Conservation (phyloP, 352 stramenopile genomes). For the Stramenopiles sp. region DNA sequence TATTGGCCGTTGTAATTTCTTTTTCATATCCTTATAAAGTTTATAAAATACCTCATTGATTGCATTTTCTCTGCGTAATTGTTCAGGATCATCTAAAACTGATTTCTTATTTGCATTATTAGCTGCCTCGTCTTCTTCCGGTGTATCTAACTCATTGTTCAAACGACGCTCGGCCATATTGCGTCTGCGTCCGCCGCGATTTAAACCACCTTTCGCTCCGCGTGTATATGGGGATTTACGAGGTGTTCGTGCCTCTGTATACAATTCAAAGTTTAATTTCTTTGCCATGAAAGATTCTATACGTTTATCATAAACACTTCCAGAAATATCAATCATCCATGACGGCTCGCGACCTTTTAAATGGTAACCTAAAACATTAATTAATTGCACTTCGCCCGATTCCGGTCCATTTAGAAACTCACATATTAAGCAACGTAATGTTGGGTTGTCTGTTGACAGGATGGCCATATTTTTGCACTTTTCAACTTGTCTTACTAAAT, state of each 20-base stretch:
- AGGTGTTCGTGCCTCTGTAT: background rate
- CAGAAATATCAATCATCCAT: background rate
- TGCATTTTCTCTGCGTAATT: background rate
- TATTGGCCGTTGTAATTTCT: background rate
- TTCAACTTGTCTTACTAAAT: background rate
- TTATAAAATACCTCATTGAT: background rate
- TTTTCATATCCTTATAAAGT: conserved; percentile 3
- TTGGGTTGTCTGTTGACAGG: background rate
- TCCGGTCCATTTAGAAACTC: background rate
- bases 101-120: background rate
- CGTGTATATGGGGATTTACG: background rate
- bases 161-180: background rate
- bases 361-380: background rate
- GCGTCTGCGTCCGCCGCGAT: background rate
- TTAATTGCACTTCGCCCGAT: background rate
- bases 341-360: background rate
- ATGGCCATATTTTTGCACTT: conserved; percentile 4
- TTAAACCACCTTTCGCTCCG: background rate
- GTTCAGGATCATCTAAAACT: background rate
- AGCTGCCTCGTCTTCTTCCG: background rate
- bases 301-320: background rate
- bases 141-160: background rate
- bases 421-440: background rate
- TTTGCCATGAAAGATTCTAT: conserved; percentile 2
- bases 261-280: background rate